Evolutionary conservation across 129 eudicot species (phyloP).

Genomic region (Dittrichia graveolens): DNA sequence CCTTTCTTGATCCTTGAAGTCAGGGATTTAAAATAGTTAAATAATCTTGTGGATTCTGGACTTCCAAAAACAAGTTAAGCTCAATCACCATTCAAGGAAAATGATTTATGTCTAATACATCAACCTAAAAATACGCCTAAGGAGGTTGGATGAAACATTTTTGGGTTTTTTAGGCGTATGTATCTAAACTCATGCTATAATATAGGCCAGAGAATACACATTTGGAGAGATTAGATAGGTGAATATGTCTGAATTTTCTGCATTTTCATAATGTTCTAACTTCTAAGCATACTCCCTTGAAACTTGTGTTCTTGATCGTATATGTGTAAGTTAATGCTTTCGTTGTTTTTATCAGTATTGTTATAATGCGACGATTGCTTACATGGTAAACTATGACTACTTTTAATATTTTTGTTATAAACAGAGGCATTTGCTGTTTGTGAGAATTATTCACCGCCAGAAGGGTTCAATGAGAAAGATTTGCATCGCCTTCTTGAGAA

Average conservation of each 20-base stretch:
- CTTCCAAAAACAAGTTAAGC: too few species aligned
- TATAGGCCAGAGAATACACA: neutral
- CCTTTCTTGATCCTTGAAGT: too few species aligned
- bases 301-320: neutral
- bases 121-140: too few species aligned
- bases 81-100: too few species aligned
- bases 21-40: too few species aligned
- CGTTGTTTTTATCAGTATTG: neutral
- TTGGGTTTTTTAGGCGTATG: too few species aligned
- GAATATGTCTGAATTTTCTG: neutral
- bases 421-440: slow-evolving; percentile 98
- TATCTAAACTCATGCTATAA: neutral
- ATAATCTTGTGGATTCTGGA: too few species aligned
- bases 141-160: too few species aligned
- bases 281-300: too few species aligned
- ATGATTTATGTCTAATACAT: too few species aligned
- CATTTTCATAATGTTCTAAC: neutral
- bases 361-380: neutral
- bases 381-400: neutral
- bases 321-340: neutral
- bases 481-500: slow-evolving; percentile 87
- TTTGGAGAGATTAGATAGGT: neutral
- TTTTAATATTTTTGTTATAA: slow-evolving; percentile 17
- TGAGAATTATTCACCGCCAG: slow-evolving; percentile 95
- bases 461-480: slow-evolving; percentile 92